phyloP scores from a whole-genome alignment of 805 yeast species.

The Cyberlindnera euphorbiae region DNA sequence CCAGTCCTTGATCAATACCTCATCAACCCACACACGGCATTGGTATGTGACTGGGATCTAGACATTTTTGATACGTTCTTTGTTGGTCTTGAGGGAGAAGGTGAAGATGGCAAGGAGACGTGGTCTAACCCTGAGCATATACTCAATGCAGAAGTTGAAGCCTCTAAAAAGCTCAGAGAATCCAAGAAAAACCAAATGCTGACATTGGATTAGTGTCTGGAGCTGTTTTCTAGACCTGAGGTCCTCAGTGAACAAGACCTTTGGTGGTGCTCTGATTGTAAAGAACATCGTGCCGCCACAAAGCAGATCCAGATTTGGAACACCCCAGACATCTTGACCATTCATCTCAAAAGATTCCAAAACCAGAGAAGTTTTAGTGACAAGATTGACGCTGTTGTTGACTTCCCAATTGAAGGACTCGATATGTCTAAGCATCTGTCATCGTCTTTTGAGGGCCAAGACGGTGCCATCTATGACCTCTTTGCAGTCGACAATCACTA shows the following conservation, averaged over 20 bases:
- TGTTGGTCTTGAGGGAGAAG: slow-evolving; percentile 39
- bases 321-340: slow-evolving; percentile 85
- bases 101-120: slow-evolving; percentile 44
- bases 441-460: slow-evolving; percentile 24
- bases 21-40: slow-evolving; percentile 32
- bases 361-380: slow-evolving; percentile 82
- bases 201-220: slow-evolving; percentile 69
- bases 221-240: slow-evolving; percentile 73
- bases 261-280: slow-evolving; percentile 91
- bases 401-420: slow-evolving; percentile 80
- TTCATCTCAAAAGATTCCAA: slow-evolving; percentile 88
- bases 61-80: slow-evolving; percentile 48
- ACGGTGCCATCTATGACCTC: slow-evolving; percentile 63
- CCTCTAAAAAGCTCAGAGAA: slow-evolving; percentile 31
- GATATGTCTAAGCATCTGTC: slow-evolving; percentile 63
- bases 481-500: slow-evolving; percentile 93
- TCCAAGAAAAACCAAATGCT: slow-evolving; percentile 36
- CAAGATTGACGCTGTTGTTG: slow-evolving; percentile 79
- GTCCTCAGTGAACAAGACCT: slow-evolving; percentile 82
- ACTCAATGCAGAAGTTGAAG: slow-evolving; percentile 51
- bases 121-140: slow-evolving; percentile 51
- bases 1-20: slow-evolving; percentile 10
- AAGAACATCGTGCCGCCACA: slow-evolving; percentile 85
- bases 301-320: slow-evolving; percentile 90
- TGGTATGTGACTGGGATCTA: slow-evolving; percentile 66